Conservation (phyloP, 2,329 filamentous ascomycete species). For the Claviceps maximensis region DNA sequence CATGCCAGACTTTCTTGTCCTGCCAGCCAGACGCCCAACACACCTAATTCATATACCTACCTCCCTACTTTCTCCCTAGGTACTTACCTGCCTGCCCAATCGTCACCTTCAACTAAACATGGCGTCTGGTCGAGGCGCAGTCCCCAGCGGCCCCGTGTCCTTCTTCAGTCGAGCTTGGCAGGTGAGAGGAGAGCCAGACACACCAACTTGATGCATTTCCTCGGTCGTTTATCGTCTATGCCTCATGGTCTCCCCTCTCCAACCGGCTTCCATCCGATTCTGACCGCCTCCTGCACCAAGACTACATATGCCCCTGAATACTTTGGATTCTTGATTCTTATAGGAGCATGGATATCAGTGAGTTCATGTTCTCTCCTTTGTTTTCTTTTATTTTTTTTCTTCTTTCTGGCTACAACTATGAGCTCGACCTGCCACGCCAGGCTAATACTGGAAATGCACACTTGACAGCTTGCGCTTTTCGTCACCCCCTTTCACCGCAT, state of each 20-base stretch:
- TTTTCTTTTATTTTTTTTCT: background rate
- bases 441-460: conserved; percentile 2
- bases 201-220: background rate
- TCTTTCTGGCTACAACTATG: background rate
- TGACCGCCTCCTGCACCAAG: conserved; percentile 1
- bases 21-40: too few species aligned
- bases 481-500: conserved; percentile 85
- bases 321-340: conserved; percentile 4
- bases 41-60: background rate
- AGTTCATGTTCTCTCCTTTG: background rate
- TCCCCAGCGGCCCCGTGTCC: background rate
- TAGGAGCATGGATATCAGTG: conserved; percentile 5
- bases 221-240: too few species aligned
- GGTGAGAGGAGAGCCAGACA: background rate
- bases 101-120: background rate
- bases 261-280: background rate
- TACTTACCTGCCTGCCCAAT: background rate
- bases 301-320: conserved; percentile 7
- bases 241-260: too few species aligned
- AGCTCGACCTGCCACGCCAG: background rate
- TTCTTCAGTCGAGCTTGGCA: conserved; percentile 4
- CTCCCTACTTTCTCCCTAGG: background rate
- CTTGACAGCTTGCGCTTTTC: conserved; percentile 16
- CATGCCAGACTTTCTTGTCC: too few species aligned
- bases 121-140: conserved; percentile 1